Conservation (phyloP, 306 rosid genomes). For the Medicago truncatula region DNA sequence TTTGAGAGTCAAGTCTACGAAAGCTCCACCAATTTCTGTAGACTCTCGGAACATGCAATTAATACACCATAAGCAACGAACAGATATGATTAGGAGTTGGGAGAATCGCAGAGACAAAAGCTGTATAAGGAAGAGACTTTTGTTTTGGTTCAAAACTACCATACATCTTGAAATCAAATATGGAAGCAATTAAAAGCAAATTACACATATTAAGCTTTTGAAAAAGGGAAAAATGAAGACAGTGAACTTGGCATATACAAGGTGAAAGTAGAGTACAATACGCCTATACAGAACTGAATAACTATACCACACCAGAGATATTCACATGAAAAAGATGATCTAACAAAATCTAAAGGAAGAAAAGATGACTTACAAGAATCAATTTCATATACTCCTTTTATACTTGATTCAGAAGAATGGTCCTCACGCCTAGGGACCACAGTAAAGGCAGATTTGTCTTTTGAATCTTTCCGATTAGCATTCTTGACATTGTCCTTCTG, state of each 20-base stretch:
- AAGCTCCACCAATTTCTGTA: neutral
- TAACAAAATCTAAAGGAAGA: slow-evolving; percentile 13
- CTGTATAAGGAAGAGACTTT: slow-evolving; percentile 2
- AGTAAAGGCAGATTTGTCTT: slow-evolving; percentile 67
- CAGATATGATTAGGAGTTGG: slow-evolving; percentile 9
- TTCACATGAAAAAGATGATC: slow-evolving; percentile 30
- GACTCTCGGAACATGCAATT: neutral
- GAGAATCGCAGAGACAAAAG: slow-evolving; percentile 13
- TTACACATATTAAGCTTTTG: neutral
- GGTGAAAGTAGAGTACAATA: slow-evolving; percentile 8
- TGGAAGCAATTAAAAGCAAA: slow-evolving; percentile 20
- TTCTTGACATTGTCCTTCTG: slow-evolving; percentile 71
- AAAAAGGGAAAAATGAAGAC: neutral
- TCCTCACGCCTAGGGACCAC: slow-evolving; percentile 68
- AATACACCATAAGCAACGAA: neutral
- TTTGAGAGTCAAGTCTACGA: neutral
- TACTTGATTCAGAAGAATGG: slow-evolving; percentile 60
- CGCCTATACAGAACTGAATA: neutral
- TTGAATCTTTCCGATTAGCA: slow-evolving; percentile 53
- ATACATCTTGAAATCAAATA: slow-evolving; percentile 5
- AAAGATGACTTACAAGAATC: slow-evolving; percentile 56
- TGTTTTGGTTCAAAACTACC: neutral
- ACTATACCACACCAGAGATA: slow-evolving; percentile 14
- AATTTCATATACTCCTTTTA: slow-evolving; percentile 59
- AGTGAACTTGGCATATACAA: neutral